Evolutionary conservation across 2,329 filamentous ascomycete genomes (phyloP).

Genomic region (Apiospora marii): DNA sequence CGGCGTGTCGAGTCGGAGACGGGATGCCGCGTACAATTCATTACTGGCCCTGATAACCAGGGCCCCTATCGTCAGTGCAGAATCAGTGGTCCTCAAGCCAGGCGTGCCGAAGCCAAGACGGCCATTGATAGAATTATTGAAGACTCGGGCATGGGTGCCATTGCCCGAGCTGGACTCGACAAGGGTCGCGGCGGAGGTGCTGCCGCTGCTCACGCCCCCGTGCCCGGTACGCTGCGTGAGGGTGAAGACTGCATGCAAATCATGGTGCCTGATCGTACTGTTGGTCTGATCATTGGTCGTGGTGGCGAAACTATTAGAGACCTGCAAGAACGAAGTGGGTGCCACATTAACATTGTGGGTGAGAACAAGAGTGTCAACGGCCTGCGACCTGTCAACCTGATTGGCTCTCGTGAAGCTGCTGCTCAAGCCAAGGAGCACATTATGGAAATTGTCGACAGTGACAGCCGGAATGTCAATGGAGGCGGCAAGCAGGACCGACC

Average conservation of each 20-base stretch:
- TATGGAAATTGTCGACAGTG: slow-evolving; percentile 93
- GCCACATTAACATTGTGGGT: slow-evolving; percentile 93
- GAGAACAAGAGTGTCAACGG: slow-evolving; percentile 94
- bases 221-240: slow-evolving; percentile 67
- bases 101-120: slow-evolving; percentile 78
- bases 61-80: slow-evolving; percentile 84
- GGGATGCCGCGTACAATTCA: slow-evolving; percentile 85
- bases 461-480: slow-evolving; percentile 65
- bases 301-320: slow-evolving; percentile 93
- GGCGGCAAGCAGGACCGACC: slow-evolving; percentile 39
- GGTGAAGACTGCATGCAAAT: slow-evolving; percentile 90
- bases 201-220: slow-evolving; percentile 30
- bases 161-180: slow-evolving; percentile 56
- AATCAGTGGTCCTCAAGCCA: slow-evolving; percentile 76
- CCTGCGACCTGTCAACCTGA: slow-evolving; percentile 87
- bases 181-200: slow-evolving; percentile 48
- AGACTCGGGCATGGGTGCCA: slow-evolving; percentile 72
- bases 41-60: slow-evolving; percentile 75
- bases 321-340: slow-evolving; percentile 89
- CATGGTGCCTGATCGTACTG: slow-evolving; percentile 93
- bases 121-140: slow-evolving; percentile 90
- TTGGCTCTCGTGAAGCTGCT: slow-evolving; percentile 78
- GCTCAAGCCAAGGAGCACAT: slow-evolving; percentile 85
- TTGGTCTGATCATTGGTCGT: slow-evolving; percentile 92
- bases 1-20: slow-evolving; percentile 85